Evolutionary conservation across 164 flowering plant species (phyloP).

Genomic region (Taxillus chinensis): DNA sequence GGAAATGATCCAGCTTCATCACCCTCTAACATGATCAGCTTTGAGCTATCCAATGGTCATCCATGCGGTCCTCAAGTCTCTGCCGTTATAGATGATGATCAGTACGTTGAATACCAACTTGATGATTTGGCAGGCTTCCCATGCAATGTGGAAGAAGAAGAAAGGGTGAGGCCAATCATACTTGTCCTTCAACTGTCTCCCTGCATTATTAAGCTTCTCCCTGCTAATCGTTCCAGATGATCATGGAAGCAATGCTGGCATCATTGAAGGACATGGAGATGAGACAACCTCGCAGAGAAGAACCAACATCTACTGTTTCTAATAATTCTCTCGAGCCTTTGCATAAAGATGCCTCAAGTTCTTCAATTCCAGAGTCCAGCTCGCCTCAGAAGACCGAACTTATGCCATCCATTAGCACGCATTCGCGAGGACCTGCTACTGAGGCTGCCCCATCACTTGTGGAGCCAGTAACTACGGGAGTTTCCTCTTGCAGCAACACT

Average conservation of each 20-base stretch:
- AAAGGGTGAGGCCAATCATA: constrained; percentile 37
- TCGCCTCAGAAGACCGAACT: constrained; percentile 11
- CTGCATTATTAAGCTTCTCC: not conserved
- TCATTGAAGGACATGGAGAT: constrained; percentile 66
- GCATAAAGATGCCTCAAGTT: constrained; percentile 14
- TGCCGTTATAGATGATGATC: constrained; percentile 53
- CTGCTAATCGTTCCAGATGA: constrained; percentile 43
- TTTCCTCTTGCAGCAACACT: constrained; percentile 19
- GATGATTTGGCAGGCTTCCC: constrained; percentile 67
- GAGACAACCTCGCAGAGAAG: constrained; percentile 28
- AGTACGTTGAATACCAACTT: constrained; percentile 66
- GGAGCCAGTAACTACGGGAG: constrained; percentile 14
- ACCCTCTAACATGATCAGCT: constrained; percentile 69
- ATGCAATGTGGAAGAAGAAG: constrained; percentile 73
- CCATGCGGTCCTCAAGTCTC: constrained; percentile 58
- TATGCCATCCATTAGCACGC: constrained; percentile 3
- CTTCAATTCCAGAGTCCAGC: constrained; percentile 15
- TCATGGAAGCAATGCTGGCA: constrained; percentile 72
- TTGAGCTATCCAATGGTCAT: constrained; percentile 62
- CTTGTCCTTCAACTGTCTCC: not conserved
- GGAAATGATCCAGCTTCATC: constrained; percentile 36
- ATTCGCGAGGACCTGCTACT: constrained; percentile 3
- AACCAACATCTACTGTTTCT: constrained; percentile 13
- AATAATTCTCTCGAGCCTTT: constrained; percentile 13
- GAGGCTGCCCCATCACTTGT: constrained; percentile 7